Evolutionary conservation across 441 rosid genomes (phyloP).

Genomic region (Pelargonium myrrhifolium): DNA sequence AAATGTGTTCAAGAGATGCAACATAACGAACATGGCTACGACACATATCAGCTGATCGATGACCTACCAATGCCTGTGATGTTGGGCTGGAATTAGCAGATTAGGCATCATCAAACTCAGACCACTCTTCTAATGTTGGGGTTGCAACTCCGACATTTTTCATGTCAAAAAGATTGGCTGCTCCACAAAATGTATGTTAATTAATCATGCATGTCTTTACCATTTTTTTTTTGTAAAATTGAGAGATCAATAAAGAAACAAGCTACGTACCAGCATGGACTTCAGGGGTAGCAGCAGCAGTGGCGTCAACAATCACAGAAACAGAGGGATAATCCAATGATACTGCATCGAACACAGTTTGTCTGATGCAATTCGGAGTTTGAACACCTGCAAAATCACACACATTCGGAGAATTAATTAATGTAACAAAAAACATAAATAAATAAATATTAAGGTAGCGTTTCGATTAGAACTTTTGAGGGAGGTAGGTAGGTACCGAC

Average conservation of each 20-base stretch:
- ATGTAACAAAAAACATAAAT: neutral
- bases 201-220: too few relatives aligned
- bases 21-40: too few relatives aligned
- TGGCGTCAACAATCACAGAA: conserved; percentile 60
- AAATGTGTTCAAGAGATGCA: too few relatives aligned
- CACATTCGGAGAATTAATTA: neutral
- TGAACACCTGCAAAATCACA: conserved; percentile 50
- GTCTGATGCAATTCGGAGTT: conserved; percentile 83
- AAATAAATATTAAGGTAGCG: neutral
- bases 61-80: too few relatives aligned
- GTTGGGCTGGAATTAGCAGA: too few relatives aligned
- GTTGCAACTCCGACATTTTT: conserved; percentile 59
- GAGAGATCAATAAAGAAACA: too few relatives aligned
- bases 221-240: too few relatives aligned
- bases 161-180: conserved; percentile 80
- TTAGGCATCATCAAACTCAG: conserved; percentile 24
- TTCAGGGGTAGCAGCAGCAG: conserved; percentile 79
- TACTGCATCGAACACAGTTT: conserved; percentile 76
- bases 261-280: conserved; percentile 44
- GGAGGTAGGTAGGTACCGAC: conserved; percentile 51
- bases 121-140: conserved; percentile 61
- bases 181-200: too few relatives aligned
- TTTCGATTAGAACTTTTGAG: conserved; percentile 1
- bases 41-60: too few relatives aligned
- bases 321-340: conserved; percentile 53